phyloP scores from a whole-genome alignment of 352 stramenopile genomes.

The Albugo candida region DNA sequence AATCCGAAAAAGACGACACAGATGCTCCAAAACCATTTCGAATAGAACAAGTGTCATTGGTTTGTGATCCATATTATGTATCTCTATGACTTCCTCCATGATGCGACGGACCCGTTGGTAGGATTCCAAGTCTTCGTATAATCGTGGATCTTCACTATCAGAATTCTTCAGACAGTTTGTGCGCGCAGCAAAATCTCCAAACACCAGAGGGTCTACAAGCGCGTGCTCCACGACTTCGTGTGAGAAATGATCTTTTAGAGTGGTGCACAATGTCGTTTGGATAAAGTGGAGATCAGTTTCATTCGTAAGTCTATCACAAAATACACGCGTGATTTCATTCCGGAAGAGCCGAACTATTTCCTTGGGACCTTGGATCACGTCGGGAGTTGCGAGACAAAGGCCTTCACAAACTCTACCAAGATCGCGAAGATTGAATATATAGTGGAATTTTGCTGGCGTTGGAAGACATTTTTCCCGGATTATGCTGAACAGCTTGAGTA shows the following conservation, averaged over 20 bases:
- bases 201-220: conserved; percentile 71
- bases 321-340: conserved; percentile 87
- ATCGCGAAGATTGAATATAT: conserved; percentile 94
- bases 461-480: conserved; percentile 82
- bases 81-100: conserved; percentile 87
- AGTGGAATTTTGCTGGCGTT: conserved; percentile 90
- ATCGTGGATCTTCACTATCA: conserved; percentile 51
- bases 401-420: conserved; percentile 87
- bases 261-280: conserved; percentile 42
- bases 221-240: conserved; percentile 35
- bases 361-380: conserved; percentile 54
- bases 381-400: conserved; percentile 83
- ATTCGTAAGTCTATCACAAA: conserved; percentile 84
- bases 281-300: conserved; percentile 72
- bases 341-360: conserved; percentile 81
- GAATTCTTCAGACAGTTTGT: conserved; percentile 48
- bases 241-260: conserved; percentile 57
- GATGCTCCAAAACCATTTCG: conserved; percentile 88
- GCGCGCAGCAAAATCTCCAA: conserved; percentile 85
- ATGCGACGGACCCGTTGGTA: conserved; percentile 81
- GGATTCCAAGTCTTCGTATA: conserved; percentile 88
- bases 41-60: conserved; percentile 91
- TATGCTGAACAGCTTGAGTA: conserved; percentile 81
- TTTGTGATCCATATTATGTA: conserved; percentile 89
- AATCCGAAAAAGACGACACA: conserved; percentile 85